Evolutionary conservation across 768 basidiomycete genomes (phyloP).

Genomic region (Boletus pseudopeckii): DNA sequence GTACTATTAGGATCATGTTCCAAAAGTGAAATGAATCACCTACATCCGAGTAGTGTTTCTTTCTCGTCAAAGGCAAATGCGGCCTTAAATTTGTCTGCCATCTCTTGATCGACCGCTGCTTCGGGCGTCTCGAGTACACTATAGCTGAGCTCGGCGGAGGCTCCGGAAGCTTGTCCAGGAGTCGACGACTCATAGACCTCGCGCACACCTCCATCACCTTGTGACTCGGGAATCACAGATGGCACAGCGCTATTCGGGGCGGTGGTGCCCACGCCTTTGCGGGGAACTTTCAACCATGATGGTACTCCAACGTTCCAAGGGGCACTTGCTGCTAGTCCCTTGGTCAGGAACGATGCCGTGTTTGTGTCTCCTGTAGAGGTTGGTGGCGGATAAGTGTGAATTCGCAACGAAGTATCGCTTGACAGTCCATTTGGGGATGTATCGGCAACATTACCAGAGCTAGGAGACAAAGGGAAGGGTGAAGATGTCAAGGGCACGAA

Average conservation of each 20-base stretch:
- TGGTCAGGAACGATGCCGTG: constrained; percentile 36
- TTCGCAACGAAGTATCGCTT: constrained; percentile 32
- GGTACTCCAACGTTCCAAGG: constrained; percentile 68
- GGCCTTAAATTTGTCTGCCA: constrained; percentile 69
- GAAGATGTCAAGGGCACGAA: constrained; percentile 62
- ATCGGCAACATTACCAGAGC: constrained; percentile 3
- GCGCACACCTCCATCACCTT: constrained; percentile 41
- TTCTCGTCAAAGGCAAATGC: constrained; percentile 88
- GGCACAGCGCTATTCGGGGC: constrained; percentile 26
- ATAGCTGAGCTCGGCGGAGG: constrained; percentile 62
- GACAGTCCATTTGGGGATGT: constrained; percentile 9
- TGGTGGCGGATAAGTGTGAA: constrained; percentile 82
- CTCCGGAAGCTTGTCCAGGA: constrained; percentile 25
- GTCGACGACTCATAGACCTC: constrained; percentile 48
- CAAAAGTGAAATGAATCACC: constrained; percentile 33
- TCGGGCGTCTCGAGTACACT: constrained; percentile 80
- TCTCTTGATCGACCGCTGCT: constrained; percentile 56
- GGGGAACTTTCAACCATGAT: constrained; percentile 60
- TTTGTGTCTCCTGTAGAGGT: constrained; percentile 48
- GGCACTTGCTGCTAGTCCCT: constrained; percentile 37
- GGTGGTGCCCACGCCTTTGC: constrained; percentile 37
- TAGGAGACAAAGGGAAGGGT: constrained; percentile 22
- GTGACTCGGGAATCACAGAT: constrained; percentile 17
- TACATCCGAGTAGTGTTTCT: constrained; percentile 85
- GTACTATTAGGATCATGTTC: constrained; percentile 4